These are phyloP conservation scores for Raffaelea albimanens DNA, from an alignment of 2,329 filamentous ascomycete genomes.

Conservation along the genomic window DNA sequence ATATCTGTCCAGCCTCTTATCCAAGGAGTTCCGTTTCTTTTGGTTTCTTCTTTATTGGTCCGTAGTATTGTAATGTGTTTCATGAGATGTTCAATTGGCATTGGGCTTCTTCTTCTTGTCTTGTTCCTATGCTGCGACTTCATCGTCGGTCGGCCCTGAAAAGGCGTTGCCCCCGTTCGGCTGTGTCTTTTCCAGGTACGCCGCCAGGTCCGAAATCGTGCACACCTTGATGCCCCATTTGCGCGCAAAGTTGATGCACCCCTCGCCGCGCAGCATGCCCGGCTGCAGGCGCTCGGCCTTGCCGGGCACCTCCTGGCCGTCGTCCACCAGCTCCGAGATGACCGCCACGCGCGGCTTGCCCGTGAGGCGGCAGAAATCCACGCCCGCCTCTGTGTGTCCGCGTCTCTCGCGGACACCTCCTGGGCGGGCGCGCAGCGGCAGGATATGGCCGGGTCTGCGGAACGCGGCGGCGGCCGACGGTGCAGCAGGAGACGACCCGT, in stretches of 20 bases:
- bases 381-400: constrained; percentile 89
- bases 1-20: too few species aligned
- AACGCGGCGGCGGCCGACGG: constrained; percentile 50
- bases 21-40: too few species aligned
- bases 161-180: constrained; percentile 24
- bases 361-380: constrained; percentile 80
- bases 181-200: constrained; percentile 68
- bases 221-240: constrained; percentile 86
- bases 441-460: constrained; percentile 78
- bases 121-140: too few species aligned
- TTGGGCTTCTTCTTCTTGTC: too few species aligned
- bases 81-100: too few species aligned
- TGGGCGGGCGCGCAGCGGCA: constrained; percentile 68
- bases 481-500: constrained; percentile 31
- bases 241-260: constrained; percentile 77
- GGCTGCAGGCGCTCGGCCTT: constrained; percentile 54
- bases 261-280: constrained; percentile 90
- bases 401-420: constrained; percentile 72
- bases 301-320: constrained; percentile 64
- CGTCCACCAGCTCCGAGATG: constrained; percentile 87
- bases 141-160: constrained; percentile 12
- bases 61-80: too few species aligned
- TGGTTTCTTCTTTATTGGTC: too few species aligned
- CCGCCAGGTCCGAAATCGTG: constrained; percentile 85
- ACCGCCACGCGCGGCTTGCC: constrained; percentile 70